Base-by-base conservation (phyloP, 1,284 basidiomycete species). In the Schizopora paradoxa region DNA sequence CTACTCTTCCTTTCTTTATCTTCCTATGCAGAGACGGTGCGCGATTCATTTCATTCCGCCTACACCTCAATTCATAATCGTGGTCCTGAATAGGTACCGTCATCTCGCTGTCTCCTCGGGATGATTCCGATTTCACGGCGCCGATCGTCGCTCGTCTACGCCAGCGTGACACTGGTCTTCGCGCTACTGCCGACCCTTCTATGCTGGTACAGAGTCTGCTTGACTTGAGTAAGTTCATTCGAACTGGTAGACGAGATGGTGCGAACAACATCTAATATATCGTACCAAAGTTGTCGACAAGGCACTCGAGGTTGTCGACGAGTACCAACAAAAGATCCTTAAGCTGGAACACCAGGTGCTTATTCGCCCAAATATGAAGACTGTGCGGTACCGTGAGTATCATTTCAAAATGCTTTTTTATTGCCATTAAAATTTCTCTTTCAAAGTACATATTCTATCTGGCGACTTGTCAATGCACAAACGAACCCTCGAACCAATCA, bases 381-480 rank as follows among this genome's bases (percentile, higher is more conserved):
- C 51, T 11, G 58, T 59, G 10, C 52, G 56, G 45, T 43, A 47
- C 32, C 32, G 58, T 58, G 39, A 33, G 58, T 51, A 19, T n/a
- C 44, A 13, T 29, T n/a, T 11, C 5, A 8, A 1, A 11, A 35
- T 8, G 27, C 16, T 25, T 21, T 22, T 38, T 16, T 32, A 23
- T 19, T 13, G 32, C 10, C 28, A 22, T 28, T 28, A 11, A 25
- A 14, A 18, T 29, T 7, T 11, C 21, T 3, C 7, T 40, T 10
- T 23, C 19, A 19, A 21, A 58, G 58, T 61, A 41, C 59, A 61
- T 47, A 58, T 61, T 27, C 49, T 58, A 10, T 58, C 56, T n/a
- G 59, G 57, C 7, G 59, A 61, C 47, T 39, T 61, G 14, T 54
- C 54, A 11, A 38, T 56, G 33, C 56, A 55, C 33, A 59, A 61